Base-by-base conservation (phyloP, 176 grass and related monocot genomes). In the Juncus effusus region DNA sequence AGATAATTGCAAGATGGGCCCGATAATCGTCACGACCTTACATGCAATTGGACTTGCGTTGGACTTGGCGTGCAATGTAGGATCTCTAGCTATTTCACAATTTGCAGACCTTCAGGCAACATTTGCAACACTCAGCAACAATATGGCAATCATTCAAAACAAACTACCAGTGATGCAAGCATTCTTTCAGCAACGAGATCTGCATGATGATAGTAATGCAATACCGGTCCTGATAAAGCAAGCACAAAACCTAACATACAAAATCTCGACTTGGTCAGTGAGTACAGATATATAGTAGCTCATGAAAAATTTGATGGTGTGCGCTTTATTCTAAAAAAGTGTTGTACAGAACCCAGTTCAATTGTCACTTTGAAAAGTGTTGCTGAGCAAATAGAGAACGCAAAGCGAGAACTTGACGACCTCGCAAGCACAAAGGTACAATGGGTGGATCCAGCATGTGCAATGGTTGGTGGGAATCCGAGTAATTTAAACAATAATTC, bases 211-310 rank as follows among this genome's bases (percentile, higher is more conserved):
- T 3, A 78, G 10, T 2, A 62, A 72, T 16, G 42, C 65, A 16
- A 38, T 13, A 0, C 12, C 78, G 13, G 5, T 0, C 11, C 84
- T 73, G 86, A 42, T 70, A 36, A 41, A 9, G 0, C 3, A 75
- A 39, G 69, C 84, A 12, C 56, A 58, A 38, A 80, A 60, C n/a
- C 0, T 76, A 16, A 59, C 74, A 10, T 75, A 76, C 56, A 63
- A 2, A 74, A 81, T 7, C 63, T 75, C 38, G 74, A 85, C 50
- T 76, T 76, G 8, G 58, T 85, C 37, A 81, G 75, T 7, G 70
- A 82, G 51, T 85, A 78, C 54, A 38, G 51, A 0, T 73, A 69
- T 51, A 0, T 76, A 5, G 40, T 59, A 37, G 15, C 13, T 42
- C 9, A 67, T 16, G 13, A 38, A 12, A 60, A 64, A n/a, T 38